These are phyloP conservation scores for Xerocomus nothofagi DNA, from an alignment of 1,284 basidiomycete genomes.

Conservation along the genomic window DNA sequence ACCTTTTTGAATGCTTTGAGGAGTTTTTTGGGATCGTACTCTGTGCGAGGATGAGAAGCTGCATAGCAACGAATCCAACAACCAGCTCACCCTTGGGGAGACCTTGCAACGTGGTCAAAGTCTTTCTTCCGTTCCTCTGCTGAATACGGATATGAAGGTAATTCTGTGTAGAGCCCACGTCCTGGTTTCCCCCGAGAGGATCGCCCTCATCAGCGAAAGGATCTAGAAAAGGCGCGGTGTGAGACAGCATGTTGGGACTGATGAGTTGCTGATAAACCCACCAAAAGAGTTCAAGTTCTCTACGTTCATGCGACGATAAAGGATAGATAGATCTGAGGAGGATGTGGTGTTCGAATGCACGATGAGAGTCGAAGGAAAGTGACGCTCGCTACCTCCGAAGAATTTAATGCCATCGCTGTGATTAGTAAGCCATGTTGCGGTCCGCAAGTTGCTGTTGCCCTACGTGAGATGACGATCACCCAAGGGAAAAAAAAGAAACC, in stretches of 20 bases:
- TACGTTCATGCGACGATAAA: constrained; percentile 82
- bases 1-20: constrained; percentile 99
- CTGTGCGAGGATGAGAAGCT: constrained; percentile 43
- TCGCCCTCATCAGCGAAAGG: constrained; percentile 93
- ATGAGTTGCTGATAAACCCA: constrained; percentile 42
- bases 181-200: constrained; percentile 68
- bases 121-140: constrained; percentile 99
- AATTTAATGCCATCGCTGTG: constrained; percentile 28
- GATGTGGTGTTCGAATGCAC: constrained; percentile 47
- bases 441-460: neutral
- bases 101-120: constrained; percentile 97
- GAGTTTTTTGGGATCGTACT: constrained; percentile 98
- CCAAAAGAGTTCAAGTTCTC: constrained; percentile 84
- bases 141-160: constrained; percentile 98
- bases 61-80: constrained; percentile 10
- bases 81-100: constrained; percentile 79
- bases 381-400: constrained; percentile 9
- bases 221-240: constrained; percentile 50
- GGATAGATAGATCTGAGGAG: constrained; percentile 40
- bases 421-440: constrained; percentile 28
- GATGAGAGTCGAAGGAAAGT: constrained; percentile 30
- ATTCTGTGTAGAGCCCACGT: constrained; percentile 81
- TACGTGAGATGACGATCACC: constrained; percentile 16
- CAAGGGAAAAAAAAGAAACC: constrained; percentile 48
- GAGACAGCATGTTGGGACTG: constrained; percentile 9